Conservation (phyloP, 768 basidiomycete genomes). For the Myochromella boudieri region DNA sequence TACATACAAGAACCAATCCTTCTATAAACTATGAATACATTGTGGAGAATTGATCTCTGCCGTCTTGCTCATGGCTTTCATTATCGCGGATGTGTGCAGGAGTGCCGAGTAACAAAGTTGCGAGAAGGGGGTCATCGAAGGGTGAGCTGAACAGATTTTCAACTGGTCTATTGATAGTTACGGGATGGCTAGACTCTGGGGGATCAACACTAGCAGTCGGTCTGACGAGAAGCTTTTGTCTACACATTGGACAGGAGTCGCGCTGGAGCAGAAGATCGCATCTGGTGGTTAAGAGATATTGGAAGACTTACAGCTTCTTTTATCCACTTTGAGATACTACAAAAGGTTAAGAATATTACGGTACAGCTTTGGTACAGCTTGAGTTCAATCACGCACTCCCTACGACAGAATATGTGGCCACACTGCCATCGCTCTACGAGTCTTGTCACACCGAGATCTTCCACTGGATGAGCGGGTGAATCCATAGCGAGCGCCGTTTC, state of each 20-base stretch:
- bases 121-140: too few species aligned
- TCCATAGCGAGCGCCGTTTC: conserved; percentile 76
- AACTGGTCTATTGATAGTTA: too few species aligned
- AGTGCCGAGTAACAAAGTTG: too few species aligned
- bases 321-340: conserved; percentile 67
- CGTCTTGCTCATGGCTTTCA: conserved; percentile 23
- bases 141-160: too few species aligned
- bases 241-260: conserved; percentile 68
- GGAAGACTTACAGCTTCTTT: conserved; percentile 46
- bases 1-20: neutral
- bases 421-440: conserved; percentile 52
- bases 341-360: conserved; percentile 6
- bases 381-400: conserved; percentile 52
- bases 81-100: too few species aligned
- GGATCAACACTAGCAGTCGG: too few species aligned
- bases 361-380: neutral
- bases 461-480: conserved; percentile 70
- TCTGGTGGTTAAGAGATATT: neutral
- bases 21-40: conserved; percentile 62
- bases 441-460: conserved; percentile 69
- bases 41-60: conserved; percentile 37
- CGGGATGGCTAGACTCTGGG: too few species aligned
- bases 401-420: conserved; percentile 77
- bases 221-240: conserved; percentile 43
- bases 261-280: conserved; percentile 36